A percentile compares a stretch with the other conserved stretches of the same genome.
Conservation (phyloP, 2,329 filamentous ascomycete species). For the Chrysosporium keratinophilum region DNA sequence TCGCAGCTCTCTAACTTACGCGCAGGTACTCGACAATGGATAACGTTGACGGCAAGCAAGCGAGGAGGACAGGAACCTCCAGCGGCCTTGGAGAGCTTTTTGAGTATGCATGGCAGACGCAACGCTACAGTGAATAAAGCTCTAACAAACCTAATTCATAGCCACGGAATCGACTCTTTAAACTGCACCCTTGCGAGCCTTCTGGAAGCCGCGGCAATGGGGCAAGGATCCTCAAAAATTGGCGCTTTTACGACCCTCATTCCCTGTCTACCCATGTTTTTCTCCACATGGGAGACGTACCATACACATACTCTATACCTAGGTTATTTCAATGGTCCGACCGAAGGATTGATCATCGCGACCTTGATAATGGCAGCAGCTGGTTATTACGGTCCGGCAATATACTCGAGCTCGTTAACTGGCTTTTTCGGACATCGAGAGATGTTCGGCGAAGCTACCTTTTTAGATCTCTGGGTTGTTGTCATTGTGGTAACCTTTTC, state of each 20-base stretch:
- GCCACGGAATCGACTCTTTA: slow-evolving; percentile 91
- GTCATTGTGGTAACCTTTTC: slow-evolving; percentile 57
- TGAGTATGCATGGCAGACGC: slow-evolving; percentile 45
- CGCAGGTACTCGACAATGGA: slow-evolving; percentile 83
- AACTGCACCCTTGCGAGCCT: slow-evolving; percentile 93
- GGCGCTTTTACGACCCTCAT: slow-evolving; percentile 87
- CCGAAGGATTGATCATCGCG: slow-evolving; percentile 85
- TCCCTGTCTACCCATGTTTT: slow-evolving; percentile 95
- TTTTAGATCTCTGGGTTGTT: slow-evolving; percentile 80
- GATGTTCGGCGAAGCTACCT: slow-evolving; percentile 58
- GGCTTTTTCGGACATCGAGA: slow-evolving; percentile 55
- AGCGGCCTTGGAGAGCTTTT: slow-evolving; percentile 93
- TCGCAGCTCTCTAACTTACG: neutral
- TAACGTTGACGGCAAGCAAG: slow-evolving; percentile 97
- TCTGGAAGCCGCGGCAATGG: slow-evolving; percentile 87
- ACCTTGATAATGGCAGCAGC: slow-evolving; percentile 76
- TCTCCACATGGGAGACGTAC: slow-evolving; percentile 99
- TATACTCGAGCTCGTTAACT: slow-evolving; percentile 70
- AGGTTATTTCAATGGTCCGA: slow-evolving; percentile 93
- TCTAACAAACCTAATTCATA: slow-evolving; percentile 19
- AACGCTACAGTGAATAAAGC: neutral
- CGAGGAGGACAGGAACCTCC: slow-evolving; percentile 84
- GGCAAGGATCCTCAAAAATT: slow-evolving; percentile 68
- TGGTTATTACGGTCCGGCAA: slow-evolving; percentile 74
- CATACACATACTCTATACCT: slow-evolving; percentile 96